These are phyloP conservation scores for Phialophora chinensis DNA, from an alignment of 2,329 filamentous ascomycete genomes.

Conservation along the genomic window DNA sequence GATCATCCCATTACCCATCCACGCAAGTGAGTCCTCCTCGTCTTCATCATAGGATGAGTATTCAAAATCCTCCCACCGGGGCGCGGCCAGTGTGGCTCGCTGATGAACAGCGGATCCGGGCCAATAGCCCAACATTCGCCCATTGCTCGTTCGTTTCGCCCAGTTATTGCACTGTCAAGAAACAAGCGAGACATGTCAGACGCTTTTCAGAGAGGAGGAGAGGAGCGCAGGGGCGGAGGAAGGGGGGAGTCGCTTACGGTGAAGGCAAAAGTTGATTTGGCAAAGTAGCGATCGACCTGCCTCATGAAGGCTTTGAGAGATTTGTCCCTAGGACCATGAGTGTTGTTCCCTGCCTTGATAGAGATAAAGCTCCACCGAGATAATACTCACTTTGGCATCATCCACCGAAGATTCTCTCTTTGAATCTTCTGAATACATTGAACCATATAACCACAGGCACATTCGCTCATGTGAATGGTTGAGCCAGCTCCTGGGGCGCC, in stretches of 20 bases:
- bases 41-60: constrained; percentile 8
- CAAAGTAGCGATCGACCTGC: constrained; percentile 20
- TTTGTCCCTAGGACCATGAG: not conserved
- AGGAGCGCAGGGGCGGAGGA: too few relatives aligned
- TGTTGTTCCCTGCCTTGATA: too few relatives aligned
- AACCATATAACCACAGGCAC: constrained; percentile 16
- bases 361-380: not conserved
- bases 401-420: constrained; percentile 12
- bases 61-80: constrained; percentile 20
- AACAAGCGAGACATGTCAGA: not conserved
- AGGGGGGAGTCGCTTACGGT: constrained; percentile 12
- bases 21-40: constrained; percentile 13
- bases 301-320: constrained; percentile 12
- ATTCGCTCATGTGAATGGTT: constrained; percentile 12
- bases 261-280: constrained; percentile 16
- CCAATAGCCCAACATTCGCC: constrained; percentile 7
- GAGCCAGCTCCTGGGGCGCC: constrained; percentile 12
- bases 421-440: constrained; percentile 18
- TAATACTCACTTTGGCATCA: constrained; percentile 13
- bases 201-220: not conserved
- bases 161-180: constrained; percentile 12
- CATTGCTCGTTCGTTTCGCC: constrained; percentile 14
- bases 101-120: constrained; percentile 17
- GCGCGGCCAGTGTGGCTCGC: not conserved
- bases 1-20: constrained; percentile 24